These are phyloP conservation scores for Diaporthe aspalathi DNA, from an alignment of 2,329 filamentous ascomycete species.

Conservation along the genomic window DNA sequence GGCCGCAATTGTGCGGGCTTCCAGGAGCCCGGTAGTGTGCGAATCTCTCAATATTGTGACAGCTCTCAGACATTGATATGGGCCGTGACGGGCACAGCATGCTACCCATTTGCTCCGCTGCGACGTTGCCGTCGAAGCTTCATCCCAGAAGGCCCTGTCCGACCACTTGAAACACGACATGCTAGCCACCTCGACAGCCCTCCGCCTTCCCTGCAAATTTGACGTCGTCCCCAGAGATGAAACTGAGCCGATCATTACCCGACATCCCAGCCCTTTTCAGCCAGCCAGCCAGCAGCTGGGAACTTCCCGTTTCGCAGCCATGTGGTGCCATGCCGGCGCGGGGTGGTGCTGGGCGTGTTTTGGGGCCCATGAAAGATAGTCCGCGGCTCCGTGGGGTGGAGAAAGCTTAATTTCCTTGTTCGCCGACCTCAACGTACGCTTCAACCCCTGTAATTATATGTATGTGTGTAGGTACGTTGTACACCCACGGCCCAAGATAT, in stretches of 20 bases:
- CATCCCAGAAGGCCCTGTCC: not conserved
- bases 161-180: conserved; percentile 11
- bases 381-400: not conserved
- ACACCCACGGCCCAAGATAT: too few species aligned
- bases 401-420: not conserved
- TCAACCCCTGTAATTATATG: too few species aligned
- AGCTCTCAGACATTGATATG: too few species aligned
- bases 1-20: not conserved
- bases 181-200: not conserved
- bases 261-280: too few species aligned
- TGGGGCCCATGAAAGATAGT: not conserved
- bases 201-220: not conserved
- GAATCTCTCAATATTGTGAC: not conserved
- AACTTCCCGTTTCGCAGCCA: not conserved
- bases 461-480: too few species aligned
- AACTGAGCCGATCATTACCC: not conserved
- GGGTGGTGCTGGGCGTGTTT: conserved; percentile 1
- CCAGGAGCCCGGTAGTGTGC: not conserved
- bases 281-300: not conserved
- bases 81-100: not conserved
- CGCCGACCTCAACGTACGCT: not conserved
- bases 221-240: not conserved
- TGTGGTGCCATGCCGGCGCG: not conserved
- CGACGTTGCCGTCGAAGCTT: not conserved
- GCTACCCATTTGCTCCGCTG: not conserved